Evolutionary conservation across 495 filamentous ascomycete genomes (phyloP).

Genomic region (Aspergillus sparsus): DNA sequence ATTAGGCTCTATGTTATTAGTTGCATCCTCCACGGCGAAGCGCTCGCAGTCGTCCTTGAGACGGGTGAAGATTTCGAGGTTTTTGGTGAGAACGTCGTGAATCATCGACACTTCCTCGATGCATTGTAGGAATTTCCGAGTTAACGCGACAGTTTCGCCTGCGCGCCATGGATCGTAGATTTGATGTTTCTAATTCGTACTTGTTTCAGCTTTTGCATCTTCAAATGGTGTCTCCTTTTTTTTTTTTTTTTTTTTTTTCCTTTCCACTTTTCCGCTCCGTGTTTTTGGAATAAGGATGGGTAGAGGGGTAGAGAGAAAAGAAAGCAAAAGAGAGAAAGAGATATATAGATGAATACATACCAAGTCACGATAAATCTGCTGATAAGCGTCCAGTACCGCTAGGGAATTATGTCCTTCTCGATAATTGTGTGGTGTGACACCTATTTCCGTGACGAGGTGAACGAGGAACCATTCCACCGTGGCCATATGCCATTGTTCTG

Average conservation of each 20-base stretch:
- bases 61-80: not conserved
- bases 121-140: slow-evolving; percentile 1
- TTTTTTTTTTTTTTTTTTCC: too few relatives aligned
- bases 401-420: not conserved
- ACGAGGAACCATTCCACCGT: slow-evolving; percentile 3
- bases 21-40: slow-evolving; percentile 1
- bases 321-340: not conserved
- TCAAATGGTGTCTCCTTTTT: too few relatives aligned
- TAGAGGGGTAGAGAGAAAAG: not conserved
- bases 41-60: slow-evolving; percentile 2
- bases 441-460: not conserved
- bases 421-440: not conserved
- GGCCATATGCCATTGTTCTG: slow-evolving; percentile 2
- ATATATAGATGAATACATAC: not conserved
- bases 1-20: not conserved
- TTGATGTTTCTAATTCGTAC: not conserved
- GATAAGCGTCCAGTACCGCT: not conserved
- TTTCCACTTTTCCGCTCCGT: not conserved
- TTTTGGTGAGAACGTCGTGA: not conserved
- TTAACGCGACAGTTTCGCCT: not conserved
- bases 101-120: slow-evolving; percentile 4
- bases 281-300: not conserved
- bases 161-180: slow-evolving; percentile 6
- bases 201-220: not conserved
- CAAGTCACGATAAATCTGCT: slow-evolving; percentile 1